These are phyloP conservation scores for Microcyclosporella mali DNA, from an alignment of 2,329 filamentous ascomycete genomes.

Conservation along the genomic window DNA sequence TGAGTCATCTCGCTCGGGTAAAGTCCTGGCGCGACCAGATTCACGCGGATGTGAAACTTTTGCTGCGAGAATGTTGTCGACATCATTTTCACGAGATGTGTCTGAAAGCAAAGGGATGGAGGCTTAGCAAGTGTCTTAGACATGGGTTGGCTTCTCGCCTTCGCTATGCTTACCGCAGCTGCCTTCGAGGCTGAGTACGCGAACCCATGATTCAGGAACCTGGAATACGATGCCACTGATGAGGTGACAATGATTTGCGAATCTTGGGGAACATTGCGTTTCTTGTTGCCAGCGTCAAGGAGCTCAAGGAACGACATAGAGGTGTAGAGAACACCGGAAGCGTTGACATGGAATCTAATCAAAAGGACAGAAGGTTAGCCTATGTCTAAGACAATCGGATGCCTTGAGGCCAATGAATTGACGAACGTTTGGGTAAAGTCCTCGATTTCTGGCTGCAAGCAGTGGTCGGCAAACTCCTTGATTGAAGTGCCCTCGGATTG, in stretches of 20 bases:
- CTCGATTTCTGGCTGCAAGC: constrained; percentile 23
- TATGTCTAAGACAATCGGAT: too few relatives aligned
- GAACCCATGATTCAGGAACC: constrained; percentile 31
- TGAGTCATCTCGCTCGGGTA: constrained; percentile 30
- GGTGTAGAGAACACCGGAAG: constrained; percentile 36
- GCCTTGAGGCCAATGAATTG: too few relatives aligned
- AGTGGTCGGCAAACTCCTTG: constrained; percentile 16
- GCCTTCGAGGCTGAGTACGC: constrained; percentile 46
- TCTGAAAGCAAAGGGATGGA: too few relatives aligned
- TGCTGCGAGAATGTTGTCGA: constrained; percentile 37
- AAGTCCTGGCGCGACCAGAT: constrained; percentile 42
- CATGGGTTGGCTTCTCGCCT: too few relatives aligned
- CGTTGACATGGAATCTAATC: constrained; percentile 37
- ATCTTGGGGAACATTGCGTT: constrained; percentile 31
- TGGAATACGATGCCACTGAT: constrained; percentile 42
- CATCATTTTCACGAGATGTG: constrained; percentile 46
- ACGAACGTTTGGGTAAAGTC: constrained; percentile 33
- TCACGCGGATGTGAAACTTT: constrained; percentile 41
- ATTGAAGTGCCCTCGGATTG: constrained; percentile 12
- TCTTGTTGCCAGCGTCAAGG: constrained; percentile 38
- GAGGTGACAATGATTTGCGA: constrained; percentile 44
- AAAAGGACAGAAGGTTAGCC: too few relatives aligned
- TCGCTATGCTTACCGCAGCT: too few relatives aligned
- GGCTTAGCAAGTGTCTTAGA: too few relatives aligned
- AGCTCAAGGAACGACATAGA: constrained; percentile 37